Conservation (phyloP, 495 filamentous ascomycete genomes). For the Tuber magnatum region DNA sequence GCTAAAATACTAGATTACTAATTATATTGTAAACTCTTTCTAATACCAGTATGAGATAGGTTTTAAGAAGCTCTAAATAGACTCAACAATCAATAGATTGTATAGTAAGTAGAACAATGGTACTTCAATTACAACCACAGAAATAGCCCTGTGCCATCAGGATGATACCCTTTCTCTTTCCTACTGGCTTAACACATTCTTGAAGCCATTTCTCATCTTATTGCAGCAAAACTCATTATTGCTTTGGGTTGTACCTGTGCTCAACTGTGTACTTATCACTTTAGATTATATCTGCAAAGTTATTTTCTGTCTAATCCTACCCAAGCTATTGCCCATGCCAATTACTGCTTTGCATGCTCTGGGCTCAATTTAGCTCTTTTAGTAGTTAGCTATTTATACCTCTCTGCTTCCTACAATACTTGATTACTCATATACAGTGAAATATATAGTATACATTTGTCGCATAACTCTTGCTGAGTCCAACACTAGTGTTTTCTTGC, state of each 20-base stretch:
- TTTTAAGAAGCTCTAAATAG: too few relatives aligned
- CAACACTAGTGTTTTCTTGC: neutral
- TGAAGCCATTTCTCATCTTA: too few relatives aligned
- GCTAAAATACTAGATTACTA: neutral
- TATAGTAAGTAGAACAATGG: too few relatives aligned
- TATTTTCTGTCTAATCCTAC: neutral
- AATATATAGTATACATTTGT: neutral
- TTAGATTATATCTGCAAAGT: constrained; percentile 23
- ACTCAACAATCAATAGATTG: too few relatives aligned
- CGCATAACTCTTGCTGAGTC: constrained; percentile 6
- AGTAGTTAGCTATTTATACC: neutral
- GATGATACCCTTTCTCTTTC: too few relatives aligned
- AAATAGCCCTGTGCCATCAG: too few relatives aligned
- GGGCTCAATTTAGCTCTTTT: neutral
- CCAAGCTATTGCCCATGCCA: neutral
- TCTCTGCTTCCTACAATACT: neutral
- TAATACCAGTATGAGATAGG: too few relatives aligned
- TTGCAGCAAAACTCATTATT: too few relatives aligned
- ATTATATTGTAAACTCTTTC: too few relatives aligned
- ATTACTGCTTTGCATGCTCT: neutral
- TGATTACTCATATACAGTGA: neutral
- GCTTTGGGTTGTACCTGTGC: too few relatives aligned
- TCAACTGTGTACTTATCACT: constrained; percentile 27
- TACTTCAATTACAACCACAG: too few relatives aligned
- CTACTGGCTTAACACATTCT: too few relatives aligned